Conservation (phyloP, 768 basidiomycete genomes). For the Amylocystis lapponica region DNA sequence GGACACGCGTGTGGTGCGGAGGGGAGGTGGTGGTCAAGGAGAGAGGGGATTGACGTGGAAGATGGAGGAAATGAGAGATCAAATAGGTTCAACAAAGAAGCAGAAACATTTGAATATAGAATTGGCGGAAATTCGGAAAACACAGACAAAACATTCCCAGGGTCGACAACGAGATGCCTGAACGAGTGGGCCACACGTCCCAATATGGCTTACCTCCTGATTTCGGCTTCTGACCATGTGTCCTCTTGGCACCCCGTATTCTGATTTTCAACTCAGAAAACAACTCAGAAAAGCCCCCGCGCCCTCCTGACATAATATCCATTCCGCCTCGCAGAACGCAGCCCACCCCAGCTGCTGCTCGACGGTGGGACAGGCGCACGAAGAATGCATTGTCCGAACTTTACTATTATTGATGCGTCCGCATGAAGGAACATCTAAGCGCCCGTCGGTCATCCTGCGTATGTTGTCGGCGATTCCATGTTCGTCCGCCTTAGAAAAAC, state of each 20-base stretch:
- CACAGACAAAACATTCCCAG: constrained; percentile 25
- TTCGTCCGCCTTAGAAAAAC: no score
- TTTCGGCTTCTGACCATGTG: constrained; percentile 11
- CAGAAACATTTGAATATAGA: constrained; percentile 27
- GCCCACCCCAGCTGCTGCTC: no score
- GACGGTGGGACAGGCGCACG: no score
- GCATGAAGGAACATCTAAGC: no score
- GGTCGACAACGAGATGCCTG: constrained; percentile 17
- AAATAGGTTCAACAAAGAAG: constrained; percentile 21
- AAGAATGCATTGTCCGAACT: no score
- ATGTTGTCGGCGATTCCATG: no score
- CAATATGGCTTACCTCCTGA: constrained; percentile 14
- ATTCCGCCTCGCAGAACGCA: no score
- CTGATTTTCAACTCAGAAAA: no score
- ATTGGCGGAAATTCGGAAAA: constrained; percentile 26
- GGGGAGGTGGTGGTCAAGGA: constrained; percentile 4
- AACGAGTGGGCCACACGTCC: constrained; percentile 12
- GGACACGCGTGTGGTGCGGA: background rate
- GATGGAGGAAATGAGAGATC: constrained; percentile 16
- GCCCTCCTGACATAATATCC: no score
- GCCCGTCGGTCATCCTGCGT: no score
- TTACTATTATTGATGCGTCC: no score
- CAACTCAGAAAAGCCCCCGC: no score
- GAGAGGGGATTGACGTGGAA: constrained; percentile 17
- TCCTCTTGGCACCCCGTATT: constrained; percentile 4